These are phyloP conservation scores for Salix dunnii DNA, from an alignment of 345 rosid genomes.

Conservation along the genomic window DNA sequence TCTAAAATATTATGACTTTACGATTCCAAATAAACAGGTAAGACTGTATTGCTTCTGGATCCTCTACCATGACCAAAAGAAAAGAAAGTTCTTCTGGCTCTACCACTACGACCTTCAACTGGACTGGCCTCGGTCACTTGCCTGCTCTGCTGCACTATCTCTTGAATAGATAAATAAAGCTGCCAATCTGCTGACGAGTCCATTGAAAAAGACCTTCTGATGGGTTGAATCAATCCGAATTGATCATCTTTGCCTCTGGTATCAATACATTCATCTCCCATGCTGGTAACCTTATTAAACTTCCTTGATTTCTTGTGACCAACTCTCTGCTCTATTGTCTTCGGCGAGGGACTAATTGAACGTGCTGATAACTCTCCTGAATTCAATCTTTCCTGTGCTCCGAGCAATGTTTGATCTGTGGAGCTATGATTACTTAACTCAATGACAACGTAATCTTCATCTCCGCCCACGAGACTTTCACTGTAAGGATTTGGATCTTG, in stretches of 20 bases:
- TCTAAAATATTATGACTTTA: slow-evolving; percentile 10
- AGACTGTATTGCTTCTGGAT: slow-evolving; percentile 52
- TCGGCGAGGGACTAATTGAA: slow-evolving; percentile 33
- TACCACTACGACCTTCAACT: slow-evolving; percentile 42
- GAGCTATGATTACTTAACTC: slow-evolving; percentile 45
- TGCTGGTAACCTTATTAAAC: slow-evolving; percentile 52
- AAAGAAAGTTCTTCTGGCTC: slow-evolving; percentile 63
- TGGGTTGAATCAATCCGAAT: slow-evolving; percentile 57
- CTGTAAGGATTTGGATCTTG: slow-evolving; percentile 38
- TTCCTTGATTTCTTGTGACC: slow-evolving; percentile 39
- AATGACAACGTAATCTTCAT: slow-evolving; percentile 67
- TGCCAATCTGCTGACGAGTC: slow-evolving; percentile 71
- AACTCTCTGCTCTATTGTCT: slow-evolving; percentile 37
- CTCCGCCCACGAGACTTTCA: slow-evolving; percentile 31
- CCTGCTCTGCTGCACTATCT: slow-evolving; percentile 43
- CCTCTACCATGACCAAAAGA: slow-evolving; percentile 65
- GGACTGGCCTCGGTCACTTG: slow-evolving; percentile 38
- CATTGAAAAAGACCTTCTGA: slow-evolving; percentile 87
- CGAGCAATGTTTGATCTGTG: slow-evolving; percentile 28
- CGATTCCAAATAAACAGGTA: slow-evolving; percentile 63
- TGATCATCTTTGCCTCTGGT: slow-evolving; percentile 53
- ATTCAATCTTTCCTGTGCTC: slow-evolving; percentile 44
- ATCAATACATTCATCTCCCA: slow-evolving; percentile 86
- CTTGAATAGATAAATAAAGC: slow-evolving; percentile 53
- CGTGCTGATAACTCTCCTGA: slow-evolving; percentile 25